Conservation (phyloP, 352 stramenopile genomes). For the Peronospora destructor region DNA sequence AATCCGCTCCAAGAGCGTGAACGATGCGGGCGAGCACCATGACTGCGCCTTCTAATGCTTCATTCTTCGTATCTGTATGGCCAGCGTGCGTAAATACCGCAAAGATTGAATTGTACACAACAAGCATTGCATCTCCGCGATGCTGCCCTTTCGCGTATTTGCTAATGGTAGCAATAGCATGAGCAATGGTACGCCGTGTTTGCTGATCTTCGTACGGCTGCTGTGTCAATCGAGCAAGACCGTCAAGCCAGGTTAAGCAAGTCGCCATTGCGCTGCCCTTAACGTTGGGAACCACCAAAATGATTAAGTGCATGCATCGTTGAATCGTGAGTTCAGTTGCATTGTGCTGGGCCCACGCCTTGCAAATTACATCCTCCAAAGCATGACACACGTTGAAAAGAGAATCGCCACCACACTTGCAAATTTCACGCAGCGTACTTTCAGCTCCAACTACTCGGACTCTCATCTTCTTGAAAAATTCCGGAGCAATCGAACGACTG, state of each 20-base stretch:
- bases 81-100: slow-evolving; percentile 16
- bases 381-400: slow-evolving; percentile 33
- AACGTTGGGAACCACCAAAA: slow-evolving; percentile 33
- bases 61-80: slow-evolving; percentile 2
- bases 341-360: slow-evolving; percentile 26
- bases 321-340: slow-evolving; percentile 35
- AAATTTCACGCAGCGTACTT: slow-evolving; percentile 36
- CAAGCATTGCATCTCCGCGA: slow-evolving; percentile 38
- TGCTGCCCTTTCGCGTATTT: slow-evolving; percentile 20
- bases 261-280: slow-evolving; percentile 19
- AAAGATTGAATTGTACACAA: slow-evolving; percentile 52
- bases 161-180: slow-evolving; percentile 45
- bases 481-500: slow-evolving; percentile 7
- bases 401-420: slow-evolving; percentile 19
- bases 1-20: slow-evolving; percentile 17
- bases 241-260: slow-evolving; percentile 42
- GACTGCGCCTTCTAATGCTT: slow-evolving; percentile 35
- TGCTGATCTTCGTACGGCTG: slow-evolving; percentile 17
- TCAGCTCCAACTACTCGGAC: slow-evolving; percentile 43
- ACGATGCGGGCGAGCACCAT: slow-evolving; percentile 58
- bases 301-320: slow-evolving; percentile 45
- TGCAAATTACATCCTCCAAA: slow-evolving; percentile 32
- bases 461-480: slow-evolving; percentile 28
- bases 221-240: slow-evolving; percentile 26
- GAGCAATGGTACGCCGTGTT: slow-evolving; percentile 32